Conservation (phyloP, 768 basidiomycete genomes). For the Boletellus sp. region DNA sequence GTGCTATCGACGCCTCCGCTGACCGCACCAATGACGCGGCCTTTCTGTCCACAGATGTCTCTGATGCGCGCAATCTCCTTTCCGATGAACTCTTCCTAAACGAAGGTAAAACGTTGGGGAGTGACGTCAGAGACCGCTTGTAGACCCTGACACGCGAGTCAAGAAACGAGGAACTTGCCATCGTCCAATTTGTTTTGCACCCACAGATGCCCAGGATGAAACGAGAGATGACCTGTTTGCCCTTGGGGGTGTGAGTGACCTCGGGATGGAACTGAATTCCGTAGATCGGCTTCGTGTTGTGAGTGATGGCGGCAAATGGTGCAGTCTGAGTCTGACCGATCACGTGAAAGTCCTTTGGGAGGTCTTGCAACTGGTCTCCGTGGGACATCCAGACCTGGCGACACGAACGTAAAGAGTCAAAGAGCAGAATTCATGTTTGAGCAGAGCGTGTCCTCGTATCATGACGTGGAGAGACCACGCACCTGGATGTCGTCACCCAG, state of each 20-base stretch:
- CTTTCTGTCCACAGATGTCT: conserved; percentile 89
- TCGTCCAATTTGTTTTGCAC: conserved; percentile 85
- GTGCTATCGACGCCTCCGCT: conserved; percentile 97
- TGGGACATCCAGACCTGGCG: conserved; percentile 99
- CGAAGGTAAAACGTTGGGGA: background rate
- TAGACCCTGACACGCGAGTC: conserved; percentile 3
- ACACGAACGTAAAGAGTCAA: background rate
- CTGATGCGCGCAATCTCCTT: conserved; percentile 94
- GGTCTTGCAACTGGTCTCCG: conserved; percentile 84
- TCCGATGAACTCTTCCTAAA: conserved; percentile 92
- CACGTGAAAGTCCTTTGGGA: conserved; percentile 80
- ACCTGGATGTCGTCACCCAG: conserved; percentile 91
- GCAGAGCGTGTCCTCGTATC: background rate
- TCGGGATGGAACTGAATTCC: conserved; percentile 99
- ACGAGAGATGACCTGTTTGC: conserved; percentile 82
- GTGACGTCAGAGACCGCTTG: background rate
- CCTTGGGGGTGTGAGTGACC: conserved; percentile 89
- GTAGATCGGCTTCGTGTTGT: conserved; percentile 83
- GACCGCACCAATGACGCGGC: conserved; percentile 97
- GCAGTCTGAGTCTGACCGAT: conserved; percentile 86
- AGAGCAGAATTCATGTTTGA: too few species aligned
- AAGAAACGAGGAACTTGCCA: conserved; percentile 49
- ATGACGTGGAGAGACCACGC: conserved; percentile 12
- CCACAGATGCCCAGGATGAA: conserved; percentile 85
- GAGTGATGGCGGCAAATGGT: conserved; percentile 91